Evolutionary conservation across 2,329 filamentous ascomycete species (phyloP).

Genomic region (Aphanocladium album): DNA sequence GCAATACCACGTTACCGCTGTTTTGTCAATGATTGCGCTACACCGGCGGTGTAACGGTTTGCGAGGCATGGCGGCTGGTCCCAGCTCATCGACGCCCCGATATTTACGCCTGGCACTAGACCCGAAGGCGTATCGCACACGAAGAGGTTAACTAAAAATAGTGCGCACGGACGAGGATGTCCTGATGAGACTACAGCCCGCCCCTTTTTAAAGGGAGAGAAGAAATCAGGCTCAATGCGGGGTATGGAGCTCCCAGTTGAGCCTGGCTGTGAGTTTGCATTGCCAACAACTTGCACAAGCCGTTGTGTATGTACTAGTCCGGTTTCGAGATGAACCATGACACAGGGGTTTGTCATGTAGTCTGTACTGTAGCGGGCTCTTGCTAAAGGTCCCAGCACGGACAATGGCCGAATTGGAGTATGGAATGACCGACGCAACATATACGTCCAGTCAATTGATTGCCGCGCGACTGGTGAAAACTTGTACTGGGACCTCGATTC

Average conservation of each 20-base stretch:
- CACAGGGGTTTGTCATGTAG: background rate
- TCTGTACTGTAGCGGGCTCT: background rate
- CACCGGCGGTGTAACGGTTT: background rate
- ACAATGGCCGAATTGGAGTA: background rate
- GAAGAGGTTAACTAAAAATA: background rate
- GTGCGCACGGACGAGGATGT: background rate
- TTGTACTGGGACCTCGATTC: background rate
- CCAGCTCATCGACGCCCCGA: background rate
- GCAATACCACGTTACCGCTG: background rate
- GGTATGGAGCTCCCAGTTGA: background rate
- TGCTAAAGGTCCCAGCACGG: background rate
- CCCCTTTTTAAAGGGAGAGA: background rate
- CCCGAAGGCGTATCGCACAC: background rate
- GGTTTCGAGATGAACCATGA: background rate
- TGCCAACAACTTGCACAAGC: background rate
- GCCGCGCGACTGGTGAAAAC: background rate
- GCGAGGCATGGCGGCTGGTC: background rate
- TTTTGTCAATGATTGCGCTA: background rate
- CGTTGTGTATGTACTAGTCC: background rate
- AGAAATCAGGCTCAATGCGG: background rate
- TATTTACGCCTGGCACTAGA: background rate
- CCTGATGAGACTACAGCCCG: background rate
- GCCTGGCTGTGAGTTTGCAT: background rate
- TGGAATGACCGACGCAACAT: background rate
- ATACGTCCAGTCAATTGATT: background rate